Conservation (phyloP, 345 rosid genomes). For the Syzygium jambos region DNA sequence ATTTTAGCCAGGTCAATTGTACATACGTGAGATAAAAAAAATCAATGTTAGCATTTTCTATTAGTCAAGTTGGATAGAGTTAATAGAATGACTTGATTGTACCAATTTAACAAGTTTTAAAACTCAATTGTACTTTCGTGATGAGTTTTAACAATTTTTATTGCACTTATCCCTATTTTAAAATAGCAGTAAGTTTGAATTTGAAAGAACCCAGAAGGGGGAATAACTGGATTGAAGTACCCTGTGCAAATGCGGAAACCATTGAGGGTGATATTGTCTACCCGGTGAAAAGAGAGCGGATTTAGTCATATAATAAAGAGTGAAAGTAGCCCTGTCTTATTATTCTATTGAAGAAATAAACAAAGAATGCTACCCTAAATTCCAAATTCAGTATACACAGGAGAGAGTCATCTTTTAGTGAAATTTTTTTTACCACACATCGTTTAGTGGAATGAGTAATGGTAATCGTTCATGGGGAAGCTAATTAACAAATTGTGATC, state of each 20-base stretch:
- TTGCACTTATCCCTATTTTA: background rate
- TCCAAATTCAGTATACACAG: background rate
- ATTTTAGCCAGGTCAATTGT: rapidly evolving
- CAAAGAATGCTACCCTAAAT: background rate
- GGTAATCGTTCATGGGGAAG: background rate
- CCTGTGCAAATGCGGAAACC: background rate
- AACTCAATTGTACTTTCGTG: background rate
- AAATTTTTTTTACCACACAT: background rate
- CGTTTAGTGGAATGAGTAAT: background rate
- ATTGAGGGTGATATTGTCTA: background rate
- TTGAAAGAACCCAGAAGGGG: background rate
- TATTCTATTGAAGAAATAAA: background rate
- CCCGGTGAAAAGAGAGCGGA: background rate
- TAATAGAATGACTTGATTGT: background rate
- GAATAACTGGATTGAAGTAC: background rate
- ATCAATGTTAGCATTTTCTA: background rate
- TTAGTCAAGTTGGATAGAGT: background rate
- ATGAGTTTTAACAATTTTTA: background rate
- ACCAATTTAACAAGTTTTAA: background rate
- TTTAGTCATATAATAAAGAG: background rate
- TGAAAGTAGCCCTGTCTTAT: background rate
- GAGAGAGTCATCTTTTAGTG: background rate
- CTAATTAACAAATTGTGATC: background rate
- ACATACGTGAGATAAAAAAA: rapidly evolving
- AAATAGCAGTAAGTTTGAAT: background rate